Conservation (phyloP, 768 basidiomycete species). For the Nidularia pulvinata region DNA sequence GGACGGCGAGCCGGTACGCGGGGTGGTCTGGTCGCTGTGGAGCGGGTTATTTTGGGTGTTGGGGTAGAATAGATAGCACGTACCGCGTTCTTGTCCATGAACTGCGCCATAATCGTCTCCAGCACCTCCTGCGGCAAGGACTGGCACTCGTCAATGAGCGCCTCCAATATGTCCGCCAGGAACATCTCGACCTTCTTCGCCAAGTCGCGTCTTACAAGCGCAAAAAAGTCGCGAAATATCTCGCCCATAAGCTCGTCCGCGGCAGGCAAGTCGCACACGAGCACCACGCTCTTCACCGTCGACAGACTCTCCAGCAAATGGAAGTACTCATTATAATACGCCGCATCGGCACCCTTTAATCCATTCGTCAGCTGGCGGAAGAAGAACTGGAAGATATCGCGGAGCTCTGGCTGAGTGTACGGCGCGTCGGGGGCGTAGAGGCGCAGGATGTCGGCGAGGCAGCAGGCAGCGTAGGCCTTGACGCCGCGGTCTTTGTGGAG, state of each 20-base stretch:
- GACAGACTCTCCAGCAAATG: slow-evolving; percentile 94
- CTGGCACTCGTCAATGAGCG: slow-evolving; percentile 85
- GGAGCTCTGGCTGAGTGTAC: slow-evolving; percentile 84
- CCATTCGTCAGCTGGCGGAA: slow-evolving; percentile 79
- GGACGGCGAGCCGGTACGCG: slow-evolving; percentile 79
- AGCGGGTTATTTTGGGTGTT: neutral
- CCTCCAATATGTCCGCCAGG: slow-evolving; percentile 88
- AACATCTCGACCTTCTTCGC: slow-evolving; percentile 83
- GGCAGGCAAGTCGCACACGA: slow-evolving; percentile 89
- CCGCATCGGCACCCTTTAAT: slow-evolving; percentile 73
- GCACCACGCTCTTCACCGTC: slow-evolving; percentile 92
- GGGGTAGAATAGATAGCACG: slow-evolving; percentile 18
- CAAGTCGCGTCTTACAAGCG: slow-evolving; percentile 69
- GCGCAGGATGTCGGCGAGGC: slow-evolving; percentile 90
- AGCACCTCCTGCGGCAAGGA: slow-evolving; percentile 78
- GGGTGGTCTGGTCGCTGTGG: slow-evolving; percentile 67
- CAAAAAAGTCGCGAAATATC: slow-evolving; percentile 84
- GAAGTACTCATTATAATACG: slow-evolving; percentile 92
- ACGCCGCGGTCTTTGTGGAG: slow-evolving; percentile 96
- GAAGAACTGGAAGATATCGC: slow-evolving; percentile 98
- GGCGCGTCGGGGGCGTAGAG: slow-evolving; percentile 98
- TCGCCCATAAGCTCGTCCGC: slow-evolving; percentile 84
- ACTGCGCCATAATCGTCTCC: slow-evolving; percentile 83
- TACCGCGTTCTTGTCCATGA: slow-evolving; percentile 77
- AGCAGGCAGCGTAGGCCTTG: slow-evolving; percentile 93